A percentile compares a stretch with the other conserved stretches of the same genome.
Evolutionary conservation across 441 rosid genomes (phyloP).

Genomic region (Eutrema salsugineum): DNA sequence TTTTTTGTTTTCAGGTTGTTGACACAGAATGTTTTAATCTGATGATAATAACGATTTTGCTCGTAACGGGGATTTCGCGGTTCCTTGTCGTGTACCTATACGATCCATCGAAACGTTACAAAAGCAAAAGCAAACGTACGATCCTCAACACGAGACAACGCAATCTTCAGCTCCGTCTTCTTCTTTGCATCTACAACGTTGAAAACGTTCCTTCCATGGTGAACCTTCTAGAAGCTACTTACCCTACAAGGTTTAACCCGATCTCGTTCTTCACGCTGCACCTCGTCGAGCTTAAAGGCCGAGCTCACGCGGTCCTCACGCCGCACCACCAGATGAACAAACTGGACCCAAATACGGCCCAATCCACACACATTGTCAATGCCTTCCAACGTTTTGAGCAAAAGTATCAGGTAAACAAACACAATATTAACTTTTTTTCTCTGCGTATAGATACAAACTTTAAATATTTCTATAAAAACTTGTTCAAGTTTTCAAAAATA

Average conservation of each 20-base stretch:
- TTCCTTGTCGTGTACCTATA: constrained; percentile 28
- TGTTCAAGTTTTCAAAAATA: not conserved
- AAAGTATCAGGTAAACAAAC: constrained; percentile 18
- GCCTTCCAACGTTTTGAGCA: constrained; percentile 48
- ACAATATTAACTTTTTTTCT: not conserved
- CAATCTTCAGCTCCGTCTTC: constrained; percentile 40
- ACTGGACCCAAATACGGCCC: constrained; percentile 22
- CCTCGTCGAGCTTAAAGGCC: constrained; percentile 54
- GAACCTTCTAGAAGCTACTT: constrained; percentile 48
- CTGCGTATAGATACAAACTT: not conserved
- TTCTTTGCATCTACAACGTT: constrained; percentile 42
- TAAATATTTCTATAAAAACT: not conserved
- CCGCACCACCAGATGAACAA: constrained; percentile 31
- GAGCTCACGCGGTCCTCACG: constrained; percentile 45
- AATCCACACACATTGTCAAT: constrained; percentile 27
- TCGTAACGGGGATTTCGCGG: constrained; percentile 26
- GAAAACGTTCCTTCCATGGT: constrained; percentile 43
- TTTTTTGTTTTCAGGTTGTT: constrained; percentile 1
- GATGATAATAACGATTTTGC: constrained; percentile 6
- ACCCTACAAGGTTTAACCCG: constrained; percentile 34
- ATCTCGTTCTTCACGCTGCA: constrained; percentile 36
- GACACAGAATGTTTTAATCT: constrained; percentile 21
- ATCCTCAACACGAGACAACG: constrained; percentile 23
- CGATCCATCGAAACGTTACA: constrained; percentile 39
- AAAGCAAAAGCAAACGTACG: constrained; percentile 27